Percentiles rank a stretch among this genome's conserved stretches.
Conservation (phyloP, 192 early-diverging fungal species). For the Coemansia sp. region DNA sequence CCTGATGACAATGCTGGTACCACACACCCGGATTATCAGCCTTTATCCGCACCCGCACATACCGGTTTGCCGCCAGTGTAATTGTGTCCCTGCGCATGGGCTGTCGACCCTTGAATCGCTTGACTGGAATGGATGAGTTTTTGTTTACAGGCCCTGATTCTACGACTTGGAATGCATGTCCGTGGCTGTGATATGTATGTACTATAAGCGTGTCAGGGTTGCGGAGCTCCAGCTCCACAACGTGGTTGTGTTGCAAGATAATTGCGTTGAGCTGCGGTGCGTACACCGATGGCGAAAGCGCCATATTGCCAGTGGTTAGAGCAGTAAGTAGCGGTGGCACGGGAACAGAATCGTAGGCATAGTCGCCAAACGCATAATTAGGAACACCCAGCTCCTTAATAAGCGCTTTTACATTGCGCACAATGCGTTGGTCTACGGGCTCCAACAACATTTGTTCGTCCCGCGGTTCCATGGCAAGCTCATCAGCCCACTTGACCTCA, state of each 20-base stretch:
- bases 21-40: constrained; percentile 82
- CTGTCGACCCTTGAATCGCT: background rate
- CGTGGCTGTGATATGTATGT: background rate
- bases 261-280: background rate
- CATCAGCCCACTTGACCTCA: background rate
- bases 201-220: background rate
- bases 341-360: background rate
- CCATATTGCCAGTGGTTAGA: background rate
- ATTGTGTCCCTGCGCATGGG: constrained; percentile 68
- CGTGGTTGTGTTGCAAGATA: background rate
- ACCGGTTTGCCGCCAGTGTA: constrained; percentile 55
- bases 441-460: background rate
- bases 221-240: background rate
- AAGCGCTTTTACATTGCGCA: background rate
- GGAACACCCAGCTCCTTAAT: background rate
- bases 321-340: background rate
- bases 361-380: background rate
- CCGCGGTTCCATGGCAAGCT: background rate
- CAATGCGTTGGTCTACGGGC: background rate
- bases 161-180: constrained; percentile 65
- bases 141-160: constrained; percentile 45
- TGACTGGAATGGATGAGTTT: background rate
- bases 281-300: background rate
- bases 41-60: constrained; percentile 69
- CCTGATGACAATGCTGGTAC: constrained; percentile 63